Conservation (phyloP, 805 yeast species). For the Saturnispora quitensis region DNA sequence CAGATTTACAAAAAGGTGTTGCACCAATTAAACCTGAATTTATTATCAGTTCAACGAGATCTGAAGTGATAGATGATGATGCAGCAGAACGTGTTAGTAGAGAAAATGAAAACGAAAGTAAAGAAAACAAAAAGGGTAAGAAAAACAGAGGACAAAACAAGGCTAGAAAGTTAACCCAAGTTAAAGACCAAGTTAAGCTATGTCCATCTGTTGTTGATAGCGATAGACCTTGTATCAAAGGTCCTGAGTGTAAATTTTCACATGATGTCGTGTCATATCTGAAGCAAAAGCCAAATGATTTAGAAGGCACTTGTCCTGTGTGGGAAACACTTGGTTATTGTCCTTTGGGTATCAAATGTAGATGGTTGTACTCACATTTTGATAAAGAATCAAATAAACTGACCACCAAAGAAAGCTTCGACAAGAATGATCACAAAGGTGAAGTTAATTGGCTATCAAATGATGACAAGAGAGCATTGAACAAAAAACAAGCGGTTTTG, state of each 20-base stretch:
- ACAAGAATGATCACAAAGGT: constrained; percentile 21
- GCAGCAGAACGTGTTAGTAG: constrained; percentile 33
- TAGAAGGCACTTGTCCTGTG: constrained; percentile 79
- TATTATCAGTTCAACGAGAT: constrained; percentile 28
- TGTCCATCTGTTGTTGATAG: constrained; percentile 61
- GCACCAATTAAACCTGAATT: constrained; percentile 73
- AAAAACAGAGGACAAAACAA: constrained; percentile 72
- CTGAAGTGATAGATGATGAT: constrained; percentile 32
- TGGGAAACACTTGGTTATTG: constrained; percentile 76
- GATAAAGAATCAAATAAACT: constrained; percentile 37
- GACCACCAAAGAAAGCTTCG: constrained; percentile 34
- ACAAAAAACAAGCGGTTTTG: constrained; percentile 55
- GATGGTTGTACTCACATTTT: constrained; percentile 76
- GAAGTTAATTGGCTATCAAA: constrained; percentile 58
- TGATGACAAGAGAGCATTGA: constrained; percentile 39
- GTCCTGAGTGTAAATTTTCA: constrained; percentile 65
- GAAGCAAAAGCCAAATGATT: constrained; percentile 56
- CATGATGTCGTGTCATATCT: constrained; percentile 70
- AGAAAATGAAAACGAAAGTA: constrained; percentile 17
- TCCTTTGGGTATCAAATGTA: constrained; percentile 86
- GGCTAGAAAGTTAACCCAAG: constrained; percentile 65
- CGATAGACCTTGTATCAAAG: constrained; percentile 48
- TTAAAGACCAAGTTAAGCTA: constrained; percentile 50
- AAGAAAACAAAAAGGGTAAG: constrained; percentile 36
- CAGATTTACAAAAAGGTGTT: constrained; percentile 37